These are phyloP conservation scores for Plasmodium ovale DNA, from an alignment of 169 alveolate genomes.

Conservation along the genomic window DNA sequence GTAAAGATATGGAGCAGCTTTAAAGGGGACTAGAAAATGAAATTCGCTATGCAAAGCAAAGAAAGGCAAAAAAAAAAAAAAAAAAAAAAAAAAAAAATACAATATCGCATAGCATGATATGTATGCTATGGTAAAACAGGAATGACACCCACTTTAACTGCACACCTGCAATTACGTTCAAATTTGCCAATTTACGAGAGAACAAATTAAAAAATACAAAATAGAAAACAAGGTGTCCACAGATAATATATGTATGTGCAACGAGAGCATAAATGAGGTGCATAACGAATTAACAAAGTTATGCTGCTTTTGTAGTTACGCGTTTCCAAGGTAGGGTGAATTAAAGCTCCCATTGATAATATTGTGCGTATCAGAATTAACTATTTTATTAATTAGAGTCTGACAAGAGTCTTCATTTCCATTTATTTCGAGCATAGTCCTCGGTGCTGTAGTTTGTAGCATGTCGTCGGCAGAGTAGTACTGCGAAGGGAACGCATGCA, in stretches of 20 bases:
- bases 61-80: not conserved
- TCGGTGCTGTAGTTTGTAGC: constrained; percentile 75
- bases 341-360: constrained; percentile 70
- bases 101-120: not conserved
- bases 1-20: not conserved
- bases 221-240: no score
- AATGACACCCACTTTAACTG: not conserved
- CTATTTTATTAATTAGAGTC: constrained; percentile 59
- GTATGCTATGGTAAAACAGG: not conserved
- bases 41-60: not conserved
- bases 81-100: not conserved
- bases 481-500: not conserved
- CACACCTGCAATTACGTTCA: not conserved
- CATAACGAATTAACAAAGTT: not conserved
- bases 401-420: constrained; percentile 76
- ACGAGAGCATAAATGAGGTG: not conserved
- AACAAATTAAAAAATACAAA: not conserved
- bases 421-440: constrained; percentile 73
- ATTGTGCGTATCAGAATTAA: constrained; percentile 62
- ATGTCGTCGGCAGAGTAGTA: constrained; percentile 74
- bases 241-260: not conserved
- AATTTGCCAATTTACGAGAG: not conserved
- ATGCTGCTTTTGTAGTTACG: constrained; percentile 27
- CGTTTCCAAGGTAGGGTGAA: constrained; percentile 57
- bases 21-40: no score